A percentile compares a stretch with the other conserved stretches of the same genome.
These are phyloP conservation scores for Williopsis jadinii DNA, from an alignment of 1,139 yeast genomes.

Conservation along the genomic window DNA sequence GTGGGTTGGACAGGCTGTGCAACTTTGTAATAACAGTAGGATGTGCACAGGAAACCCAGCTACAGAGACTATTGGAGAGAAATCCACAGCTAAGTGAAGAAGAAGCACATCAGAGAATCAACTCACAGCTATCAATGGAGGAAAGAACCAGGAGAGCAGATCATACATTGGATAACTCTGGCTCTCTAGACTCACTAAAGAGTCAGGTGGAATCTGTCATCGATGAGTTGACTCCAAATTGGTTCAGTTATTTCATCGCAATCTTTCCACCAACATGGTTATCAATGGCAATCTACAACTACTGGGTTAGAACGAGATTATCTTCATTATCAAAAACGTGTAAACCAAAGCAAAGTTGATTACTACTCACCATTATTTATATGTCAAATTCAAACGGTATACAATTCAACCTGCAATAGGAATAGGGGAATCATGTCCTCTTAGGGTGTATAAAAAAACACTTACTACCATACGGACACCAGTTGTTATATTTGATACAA, in stretches of 20 bases:
- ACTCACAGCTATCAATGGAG: conserved; percentile 65
- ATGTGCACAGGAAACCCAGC: conserved; percentile 52
- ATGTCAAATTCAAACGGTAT: too few species aligned
- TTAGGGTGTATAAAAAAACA: too few species aligned
- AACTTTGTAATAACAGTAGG: conserved; percentile 66
- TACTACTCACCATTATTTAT: too few species aligned
- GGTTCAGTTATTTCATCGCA: conserved; percentile 31
- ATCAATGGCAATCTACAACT: conserved; percentile 39
- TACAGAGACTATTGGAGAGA: conserved; percentile 54
- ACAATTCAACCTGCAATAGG: too few species aligned
- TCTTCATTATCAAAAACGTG: not conserved
- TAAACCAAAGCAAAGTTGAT: too few species aligned
- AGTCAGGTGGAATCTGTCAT: conserved; percentile 41
- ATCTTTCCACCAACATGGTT: conserved; percentile 54
- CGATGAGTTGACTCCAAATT: conserved; percentile 38
- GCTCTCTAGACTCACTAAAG: conserved; percentile 41
- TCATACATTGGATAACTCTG: conserved; percentile 58
- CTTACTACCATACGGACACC: too few species aligned
- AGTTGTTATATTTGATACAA: too few species aligned
- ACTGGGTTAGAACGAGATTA: conserved; percentile 1
- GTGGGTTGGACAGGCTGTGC: conserved; percentile 63
- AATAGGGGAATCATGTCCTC: too few species aligned
- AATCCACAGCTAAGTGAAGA: conserved; percentile 60
- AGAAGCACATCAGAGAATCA: conserved; percentile 68
- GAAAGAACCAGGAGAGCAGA: conserved; percentile 58